These are phyloP conservation scores for Pseudogymnoascus sp. DNA, from an alignment of 2,329 filamentous ascomycete species.

Conservation along the genomic window DNA sequence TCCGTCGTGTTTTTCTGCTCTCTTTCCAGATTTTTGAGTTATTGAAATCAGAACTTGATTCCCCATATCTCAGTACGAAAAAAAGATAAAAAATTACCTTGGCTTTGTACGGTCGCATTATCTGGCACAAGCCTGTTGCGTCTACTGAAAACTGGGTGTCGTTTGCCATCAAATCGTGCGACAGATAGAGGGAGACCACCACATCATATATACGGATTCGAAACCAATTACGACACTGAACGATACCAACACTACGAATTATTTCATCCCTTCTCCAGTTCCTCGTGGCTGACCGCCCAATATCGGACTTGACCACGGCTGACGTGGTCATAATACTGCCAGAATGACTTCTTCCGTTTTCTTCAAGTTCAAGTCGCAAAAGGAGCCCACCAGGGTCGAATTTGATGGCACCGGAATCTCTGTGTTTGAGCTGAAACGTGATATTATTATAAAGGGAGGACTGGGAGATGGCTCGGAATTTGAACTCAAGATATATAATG, in stretches of 20 bases:
- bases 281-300: conserved; percentile 5
- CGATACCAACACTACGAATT: conserved; percentile 10
- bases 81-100: conserved; percentile 28
- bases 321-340: conserved; percentile 12
- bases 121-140: conserved; percentile 19
- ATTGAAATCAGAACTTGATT: conserved; percentile 31
- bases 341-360: conserved; percentile 68
- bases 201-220: neutral
- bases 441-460: conserved; percentile 91
- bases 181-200: neutral
- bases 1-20: conserved; percentile 19
- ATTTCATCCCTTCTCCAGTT: conserved; percentile 6
- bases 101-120: conserved; percentile 27
- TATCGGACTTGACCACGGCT: neutral
- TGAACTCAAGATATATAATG: conserved; percentile 87
- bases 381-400: conserved; percentile 85
- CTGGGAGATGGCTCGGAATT: conserved; percentile 95
- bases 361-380: conserved; percentile 99
- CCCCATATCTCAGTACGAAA: conserved; percentile 29
- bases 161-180: conserved; percentile 14
- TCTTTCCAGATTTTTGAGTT: conserved; percentile 25
- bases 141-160: conserved; percentile 21
- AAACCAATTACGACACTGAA: neutral
- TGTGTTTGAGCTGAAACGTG: conserved; percentile 96
- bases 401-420: conserved; percentile 98